Percentiles rank a stretch among this genome's conserved stretches.
phyloP scores from a whole-genome alignment of 257 asterid species.

The Pogostemon cablin region DNA sequence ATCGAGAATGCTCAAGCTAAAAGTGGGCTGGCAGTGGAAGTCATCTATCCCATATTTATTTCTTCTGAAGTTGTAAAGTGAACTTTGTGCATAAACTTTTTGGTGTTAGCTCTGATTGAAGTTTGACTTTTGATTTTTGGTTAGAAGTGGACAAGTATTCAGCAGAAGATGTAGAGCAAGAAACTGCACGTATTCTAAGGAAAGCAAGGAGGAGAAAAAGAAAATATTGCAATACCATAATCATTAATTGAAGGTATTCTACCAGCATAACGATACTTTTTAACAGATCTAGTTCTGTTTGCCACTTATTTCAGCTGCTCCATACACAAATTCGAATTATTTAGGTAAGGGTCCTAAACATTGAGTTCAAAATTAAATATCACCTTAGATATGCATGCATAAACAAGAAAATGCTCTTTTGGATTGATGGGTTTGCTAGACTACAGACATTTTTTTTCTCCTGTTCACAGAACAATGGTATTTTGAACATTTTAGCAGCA shows the following conservation, averaged over 20 bases:
- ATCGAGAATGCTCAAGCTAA: neutral
- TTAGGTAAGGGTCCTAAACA: neutral
- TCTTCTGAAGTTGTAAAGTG: constrained; percentile 9
- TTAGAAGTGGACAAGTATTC: constrained; percentile 42
- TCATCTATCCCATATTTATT: constrained; percentile 1
- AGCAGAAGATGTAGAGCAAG: constrained; percentile 57
- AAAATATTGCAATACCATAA: constrained; percentile 60
- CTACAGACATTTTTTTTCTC: neutral
- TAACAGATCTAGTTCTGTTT: constrained; percentile 9
- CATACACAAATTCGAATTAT: neutral
- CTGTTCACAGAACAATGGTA: neutral
- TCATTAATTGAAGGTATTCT: constrained; percentile 66
- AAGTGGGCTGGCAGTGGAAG: constrained; percentile 11
- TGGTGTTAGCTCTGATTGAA: constrained; percentile 18
- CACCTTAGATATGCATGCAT: constrained; percentile 1
- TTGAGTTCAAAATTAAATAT: neutral
- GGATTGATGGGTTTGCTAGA: constrained; percentile 6
- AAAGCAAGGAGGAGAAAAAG: constrained; percentile 92
- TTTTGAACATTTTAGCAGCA: neutral
- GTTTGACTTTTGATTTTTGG: constrained; percentile 28
- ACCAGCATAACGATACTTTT: constrained; percentile 3
- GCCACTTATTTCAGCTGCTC: constrained; percentile 6
- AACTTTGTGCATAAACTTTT: neutral
- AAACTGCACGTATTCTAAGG: constrained; percentile 70
- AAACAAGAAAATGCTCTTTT: constrained; percentile 4